Percentiles rank a stretch among this genome's conserved stretches.
These are phyloP conservation scores for Globisporangium heterothallicum DNA, from an alignment of 352 stramenopile species.

Conservation along the genomic window DNA sequence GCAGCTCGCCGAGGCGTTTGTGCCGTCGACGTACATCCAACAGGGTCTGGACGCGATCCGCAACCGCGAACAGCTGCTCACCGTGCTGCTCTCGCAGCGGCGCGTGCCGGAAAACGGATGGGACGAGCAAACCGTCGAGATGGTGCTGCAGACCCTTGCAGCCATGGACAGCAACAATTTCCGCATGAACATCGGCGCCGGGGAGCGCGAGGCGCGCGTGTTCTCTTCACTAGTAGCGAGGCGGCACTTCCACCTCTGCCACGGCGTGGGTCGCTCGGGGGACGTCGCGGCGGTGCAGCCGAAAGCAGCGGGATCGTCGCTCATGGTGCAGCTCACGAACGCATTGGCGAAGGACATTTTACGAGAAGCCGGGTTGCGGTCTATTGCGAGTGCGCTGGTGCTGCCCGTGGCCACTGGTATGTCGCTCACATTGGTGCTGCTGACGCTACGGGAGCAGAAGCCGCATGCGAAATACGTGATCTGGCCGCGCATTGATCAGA, in stretches of 20 bases:
- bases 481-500: slow-evolving; percentile 98
- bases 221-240: slow-evolving; percentile 68
- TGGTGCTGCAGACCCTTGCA: slow-evolving; percentile 79
- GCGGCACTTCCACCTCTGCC: slow-evolving; percentile 91
- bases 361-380: slow-evolving; percentile 69
- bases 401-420: slow-evolving; percentile 98
- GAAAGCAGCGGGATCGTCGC: slow-evolving; percentile 96
- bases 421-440: slow-evolving; percentile 90
- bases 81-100: slow-evolving; percentile 72
- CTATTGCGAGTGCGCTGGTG: slow-evolving; percentile 79
- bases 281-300: slow-evolving; percentile 98
- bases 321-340: slow-evolving; percentile 93
- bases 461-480: slow-evolving; percentile 74
- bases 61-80: slow-evolving; percentile 57
- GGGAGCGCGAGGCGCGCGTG: slow-evolving; percentile 96
- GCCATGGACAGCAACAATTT: slow-evolving; percentile 96
- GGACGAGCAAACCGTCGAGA: slow-evolving; percentile 84
- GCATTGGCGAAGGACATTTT: slow-evolving; percentile 89
- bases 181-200: slow-evolving; percentile 86
- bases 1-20: slow-evolving; percentile 45
- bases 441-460: slow-evolving; percentile 65
- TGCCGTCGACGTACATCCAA: slow-evolving; percentile 59
- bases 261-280: slow-evolving; percentile 96
- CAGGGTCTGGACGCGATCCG: slow-evolving; percentile 64
- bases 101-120: slow-evolving; percentile 83